Base-by-base conservation (phyloP, 148 eudicot genomes). In the Rhododendron mucronatum region DNA sequence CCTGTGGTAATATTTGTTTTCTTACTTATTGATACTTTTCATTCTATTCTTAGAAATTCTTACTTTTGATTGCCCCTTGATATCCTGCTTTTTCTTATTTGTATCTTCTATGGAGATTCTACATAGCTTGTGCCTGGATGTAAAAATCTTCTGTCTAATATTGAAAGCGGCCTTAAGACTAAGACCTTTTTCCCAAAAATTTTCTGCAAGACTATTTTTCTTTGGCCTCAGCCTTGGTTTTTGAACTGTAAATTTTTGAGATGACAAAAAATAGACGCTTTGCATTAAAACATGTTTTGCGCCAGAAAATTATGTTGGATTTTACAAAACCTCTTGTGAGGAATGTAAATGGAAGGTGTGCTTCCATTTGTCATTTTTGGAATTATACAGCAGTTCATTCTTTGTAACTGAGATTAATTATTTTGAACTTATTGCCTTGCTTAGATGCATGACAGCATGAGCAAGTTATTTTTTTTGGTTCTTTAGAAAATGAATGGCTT, bases 1-100 rank as follows among this genome's bases (percentile, higher is more conserved):
- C 99, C 81, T 97, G 98, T 86, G 99, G 99, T 93, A 94, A 93
- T 67, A 13, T 50, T 86, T 28, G 41, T 57, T 45, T 63, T 39
- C 84, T 26, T 33, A 9, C 20, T 51, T 18, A 5, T 47, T 16
- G 12, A 71, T 81, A 45, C 61, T 67, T 33, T n/a, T 74, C 18
- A 51, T 83, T 69, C 1, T 35, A 45, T 65, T 44, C 26, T 71
- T 71, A 33, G 41, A 71, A 30, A 33, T 30, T 71, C 16, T 14
- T 14, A 71, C 20, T 30, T 71, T 14, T 71, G 39, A 14, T 33
- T 71, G 76, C 20, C 7, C 8, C 16, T 14, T 33, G 76, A 71
- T 71, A 33, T 30, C 88, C 80, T 21, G 33, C 79, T 37, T 85
- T 44, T 78, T 10, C 81, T 80, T 51, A 57, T 21, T 81, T 4